These are phyloP conservation scores for Dionaea muscipula DNA, from an alignment of 179 eudicot genomes.

Conservation along the genomic window DNA sequence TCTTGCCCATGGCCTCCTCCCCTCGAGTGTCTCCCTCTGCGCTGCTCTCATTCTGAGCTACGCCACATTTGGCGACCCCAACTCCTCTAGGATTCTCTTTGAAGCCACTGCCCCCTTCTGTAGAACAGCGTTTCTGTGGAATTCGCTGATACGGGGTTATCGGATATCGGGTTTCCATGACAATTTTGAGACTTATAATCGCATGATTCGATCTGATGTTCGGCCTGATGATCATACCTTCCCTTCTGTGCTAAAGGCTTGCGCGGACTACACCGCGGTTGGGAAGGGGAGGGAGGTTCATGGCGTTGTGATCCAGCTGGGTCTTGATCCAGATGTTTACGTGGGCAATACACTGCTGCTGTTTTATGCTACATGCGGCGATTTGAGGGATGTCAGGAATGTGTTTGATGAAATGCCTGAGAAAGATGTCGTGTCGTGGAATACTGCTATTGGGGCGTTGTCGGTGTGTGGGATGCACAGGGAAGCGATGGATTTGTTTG, in stretches of 20 bases:
- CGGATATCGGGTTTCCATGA: slow-evolving; percentile 16
- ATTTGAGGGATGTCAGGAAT: slow-evolving; percentile 18
- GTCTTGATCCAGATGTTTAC: slow-evolving; percentile 37
- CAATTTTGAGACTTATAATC: slow-evolving; percentile 26
- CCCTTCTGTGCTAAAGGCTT: slow-evolving; percentile 53
- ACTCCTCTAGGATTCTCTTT: slow-evolving; percentile 18
- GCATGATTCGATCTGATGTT: slow-evolving; percentile 25
- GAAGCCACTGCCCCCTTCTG: slow-evolving; percentile 14
- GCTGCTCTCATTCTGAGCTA: slow-evolving; percentile 44
- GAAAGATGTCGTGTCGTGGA: slow-evolving; percentile 62
- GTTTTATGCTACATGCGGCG: slow-evolving; percentile 37
- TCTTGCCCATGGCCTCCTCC: slow-evolving; percentile 28
- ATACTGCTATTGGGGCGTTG: slow-evolving; percentile 38
- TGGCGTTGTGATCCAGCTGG: slow-evolving; percentile 40
- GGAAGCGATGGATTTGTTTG: slow-evolving; percentile 27
- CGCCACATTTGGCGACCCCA: slow-evolving; percentile 23
- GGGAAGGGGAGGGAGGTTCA: slow-evolving; percentile 56
- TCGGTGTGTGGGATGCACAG: slow-evolving; percentile 16
- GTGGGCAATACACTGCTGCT: slow-evolving; percentile 54
- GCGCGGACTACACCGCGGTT: slow-evolving; percentile 25
- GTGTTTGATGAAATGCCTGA: slow-evolving; percentile 61
- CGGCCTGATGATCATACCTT: slow-evolving; percentile 58
- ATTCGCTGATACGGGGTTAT: slow-evolving; percentile 35
- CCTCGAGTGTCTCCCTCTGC: slow-evolving; percentile 32
- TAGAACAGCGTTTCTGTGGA: slow-evolving; percentile 41